Conservation (phyloP, 441 rosid species). For the Gossypium gossypioides region DNA sequence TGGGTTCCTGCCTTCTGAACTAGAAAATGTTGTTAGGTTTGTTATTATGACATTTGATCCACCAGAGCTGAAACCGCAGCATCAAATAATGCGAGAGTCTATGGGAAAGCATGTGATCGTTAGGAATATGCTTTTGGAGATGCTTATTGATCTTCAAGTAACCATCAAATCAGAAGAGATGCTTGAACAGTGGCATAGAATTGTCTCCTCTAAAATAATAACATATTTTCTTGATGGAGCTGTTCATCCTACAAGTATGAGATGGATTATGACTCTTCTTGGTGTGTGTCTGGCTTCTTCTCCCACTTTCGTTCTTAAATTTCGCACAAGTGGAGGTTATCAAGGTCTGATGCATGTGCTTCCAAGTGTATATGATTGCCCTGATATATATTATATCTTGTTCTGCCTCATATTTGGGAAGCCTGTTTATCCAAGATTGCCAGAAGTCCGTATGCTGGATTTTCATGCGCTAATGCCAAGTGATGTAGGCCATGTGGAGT, state of each 20-base stretch:
- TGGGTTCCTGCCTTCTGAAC: conserved; percentile 92
- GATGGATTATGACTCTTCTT: conserved; percentile 99
- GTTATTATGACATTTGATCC: conserved; percentile 99
- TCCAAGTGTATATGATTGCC: conserved; percentile 94
- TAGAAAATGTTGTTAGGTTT: conserved; percentile 91
- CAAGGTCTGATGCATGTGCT: conserved; percentile 86
- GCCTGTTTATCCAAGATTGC: conserved; percentile 94
- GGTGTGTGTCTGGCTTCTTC: conserved; percentile 95
- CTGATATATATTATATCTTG: conserved; percentile 94
- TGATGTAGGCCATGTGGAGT: conserved; percentile 70
- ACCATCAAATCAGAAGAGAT: conserved; percentile 89
- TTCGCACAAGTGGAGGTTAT: conserved; percentile 95
- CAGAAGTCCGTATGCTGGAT: conserved; percentile 99
- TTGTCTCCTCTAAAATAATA: conserved; percentile 88
- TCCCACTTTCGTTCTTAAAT: conserved; percentile 82
- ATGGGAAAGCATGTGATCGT: conserved; percentile 99
- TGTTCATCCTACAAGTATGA: conserved; percentile 99
- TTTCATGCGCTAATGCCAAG: conserved; percentile 96
- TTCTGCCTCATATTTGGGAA: conserved; percentile 95
- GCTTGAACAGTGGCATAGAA: conserved; percentile 99
- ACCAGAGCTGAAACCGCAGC: conserved; percentile 70
- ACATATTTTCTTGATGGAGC: conserved; percentile 99
- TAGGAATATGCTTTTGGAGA: conserved; percentile 96
- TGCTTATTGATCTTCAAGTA: conserved; percentile 99
- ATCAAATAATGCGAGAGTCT: conserved; percentile 62